Evolutionary conservation across 2,329 filamentous ascomycete species (phyloP).

Genomic region (Penicillium hesseltinei): DNA sequence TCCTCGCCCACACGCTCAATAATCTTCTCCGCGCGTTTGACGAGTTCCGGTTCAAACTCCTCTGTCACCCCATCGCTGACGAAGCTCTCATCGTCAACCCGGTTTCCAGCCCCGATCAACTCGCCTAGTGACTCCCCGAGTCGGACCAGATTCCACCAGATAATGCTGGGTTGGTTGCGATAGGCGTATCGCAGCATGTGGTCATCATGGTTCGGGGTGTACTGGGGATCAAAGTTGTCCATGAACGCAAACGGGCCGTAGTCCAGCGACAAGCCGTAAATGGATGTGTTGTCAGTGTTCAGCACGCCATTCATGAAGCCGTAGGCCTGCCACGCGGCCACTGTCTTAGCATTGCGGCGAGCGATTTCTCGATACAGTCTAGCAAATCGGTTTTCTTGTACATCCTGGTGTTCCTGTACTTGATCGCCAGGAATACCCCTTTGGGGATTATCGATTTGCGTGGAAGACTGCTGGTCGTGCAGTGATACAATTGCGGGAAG

Average conservation of each 20-base stretch:
- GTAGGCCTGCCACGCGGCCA: conserved; percentile 94
- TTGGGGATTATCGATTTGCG: conserved; percentile 45
- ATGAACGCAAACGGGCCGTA: conserved; percentile 97
- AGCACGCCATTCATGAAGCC: conserved; percentile 99
- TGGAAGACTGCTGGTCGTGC: conserved; percentile 40
- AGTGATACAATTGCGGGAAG: conserved; percentile 60
- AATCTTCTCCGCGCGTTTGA: conserved; percentile 76
- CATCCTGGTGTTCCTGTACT: conserved; percentile 65
- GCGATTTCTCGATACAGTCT: conserved; percentile 85
- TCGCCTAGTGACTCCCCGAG: conserved; percentile 88
- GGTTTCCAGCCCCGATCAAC: conserved; percentile 72
- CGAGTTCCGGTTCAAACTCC: conserved; percentile 66
- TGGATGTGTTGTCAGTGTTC: conserved; percentile 96
- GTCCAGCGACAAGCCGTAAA: conserved; percentile 85
- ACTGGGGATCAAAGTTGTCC: conserved; percentile 90
- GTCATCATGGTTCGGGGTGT: conserved; percentile 97
- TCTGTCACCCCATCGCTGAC: conserved; percentile 68
- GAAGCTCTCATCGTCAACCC: conserved; percentile 71
- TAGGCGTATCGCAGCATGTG: conserved; percentile 83
- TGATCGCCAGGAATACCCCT: conserved; percentile 57
- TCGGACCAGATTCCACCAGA: conserved; percentile 97
- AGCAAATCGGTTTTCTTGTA: conserved; percentile 80
- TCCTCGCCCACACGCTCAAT: conserved; percentile 81
- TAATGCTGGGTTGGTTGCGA: conserved; percentile 88
- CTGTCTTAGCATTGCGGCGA: conserved; percentile 79